Percentiles rank a stretch among this genome's conserved stretches.
Conservation (phyloP, 1,139 yeast species). For the Saccharomyces pastorianus region DNA sequence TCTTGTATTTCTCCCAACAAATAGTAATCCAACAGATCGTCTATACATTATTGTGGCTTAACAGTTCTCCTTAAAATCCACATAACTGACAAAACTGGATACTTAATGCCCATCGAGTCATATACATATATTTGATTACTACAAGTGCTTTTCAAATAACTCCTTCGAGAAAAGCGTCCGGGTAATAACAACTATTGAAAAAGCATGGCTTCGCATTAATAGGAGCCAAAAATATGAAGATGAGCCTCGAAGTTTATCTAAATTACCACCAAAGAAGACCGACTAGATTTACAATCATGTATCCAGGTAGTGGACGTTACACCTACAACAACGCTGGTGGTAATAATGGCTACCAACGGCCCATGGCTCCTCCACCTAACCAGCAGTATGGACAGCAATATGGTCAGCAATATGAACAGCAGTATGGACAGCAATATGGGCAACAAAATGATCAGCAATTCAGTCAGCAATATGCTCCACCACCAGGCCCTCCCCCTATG, state of each 20-base stretch:
- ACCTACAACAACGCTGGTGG: constrained; percentile 21
- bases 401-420: constrained; percentile 4
- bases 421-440: background rate
- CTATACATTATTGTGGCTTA: background rate
- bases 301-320: constrained; percentile 27
- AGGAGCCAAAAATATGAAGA: background rate
- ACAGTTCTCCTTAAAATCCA: background rate
- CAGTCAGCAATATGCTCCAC: constrained; percentile 7
- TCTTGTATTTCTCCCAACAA: background rate
- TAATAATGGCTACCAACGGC: constrained; percentile 15
- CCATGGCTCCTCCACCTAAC: constrained; percentile 20
- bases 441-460: constrained; percentile 2
- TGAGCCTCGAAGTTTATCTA: background rate
- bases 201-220: background rate
- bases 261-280: background rate
- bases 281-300: constrained; percentile 12
- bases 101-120: background rate
- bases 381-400: constrained; percentile 17
- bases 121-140: background rate
- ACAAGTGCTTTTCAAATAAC: background rate
- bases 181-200: background rate
- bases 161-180: background rate
- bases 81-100: background rate
- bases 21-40: background rate
- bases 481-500: constrained; percentile 6